These are phyloP conservation scores for Styphnolobium japonicum DNA, from an alignment of 306 rosid species.

Conservation along the genomic window DNA sequence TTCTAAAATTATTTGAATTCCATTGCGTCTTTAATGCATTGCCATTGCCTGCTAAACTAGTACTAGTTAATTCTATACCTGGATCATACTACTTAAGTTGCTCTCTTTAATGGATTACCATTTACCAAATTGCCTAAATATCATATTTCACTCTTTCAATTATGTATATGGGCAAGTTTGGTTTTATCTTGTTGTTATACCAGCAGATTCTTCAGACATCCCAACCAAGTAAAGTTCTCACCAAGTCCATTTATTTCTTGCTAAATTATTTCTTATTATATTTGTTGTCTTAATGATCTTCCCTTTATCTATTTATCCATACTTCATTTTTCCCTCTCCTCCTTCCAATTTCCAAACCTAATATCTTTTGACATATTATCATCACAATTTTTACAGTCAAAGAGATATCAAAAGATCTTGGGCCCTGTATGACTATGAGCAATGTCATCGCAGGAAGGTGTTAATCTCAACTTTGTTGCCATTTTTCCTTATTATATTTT, in stretches of 20 bases:
- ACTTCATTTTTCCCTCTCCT: background rate
- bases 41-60: no score
- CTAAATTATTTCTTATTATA: constrained; percentile 1
- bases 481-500: background rate
- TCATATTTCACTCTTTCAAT: constrained; percentile 7
- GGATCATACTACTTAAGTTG: no score
- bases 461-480: constrained; percentile 6
- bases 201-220: constrained; percentile 34
- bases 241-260: background rate
- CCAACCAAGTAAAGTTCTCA: constrained; percentile 43
- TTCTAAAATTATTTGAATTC: background rate
- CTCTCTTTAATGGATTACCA: no score
- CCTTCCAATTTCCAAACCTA: background rate
- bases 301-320: background rate
- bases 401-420: constrained; percentile 24
- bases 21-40: no score
- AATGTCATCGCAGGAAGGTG: constrained; percentile 49
- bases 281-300: background rate
- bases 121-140: background rate
- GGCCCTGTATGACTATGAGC: constrained; percentile 46
- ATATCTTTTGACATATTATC: background rate
- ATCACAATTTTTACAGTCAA: constrained; percentile 3
- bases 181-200: no score
- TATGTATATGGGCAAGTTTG: constrained; percentile 50
- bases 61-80: no score